A percentile compares a stretch with the other conserved stretches of the same genome.
These are phyloP conservation scores for Alternaria brassicae DNA, from an alignment of 2,329 filamentous ascomycete species.

Conservation along the genomic window DNA sequence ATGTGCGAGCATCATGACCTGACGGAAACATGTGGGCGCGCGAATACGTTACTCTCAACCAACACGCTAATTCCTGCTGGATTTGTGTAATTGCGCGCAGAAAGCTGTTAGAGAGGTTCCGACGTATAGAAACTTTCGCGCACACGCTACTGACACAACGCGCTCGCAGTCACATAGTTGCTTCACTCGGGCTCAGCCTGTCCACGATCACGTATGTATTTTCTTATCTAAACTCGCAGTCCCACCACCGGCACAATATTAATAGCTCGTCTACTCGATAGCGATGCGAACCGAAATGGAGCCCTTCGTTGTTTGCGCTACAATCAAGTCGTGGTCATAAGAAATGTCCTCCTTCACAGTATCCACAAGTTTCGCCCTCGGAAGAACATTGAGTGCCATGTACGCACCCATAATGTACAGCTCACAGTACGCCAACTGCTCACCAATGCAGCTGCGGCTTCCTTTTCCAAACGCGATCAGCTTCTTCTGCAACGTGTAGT, in stretches of 20 bases:
- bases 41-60: neutral
- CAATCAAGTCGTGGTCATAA: conserved; percentile 37
- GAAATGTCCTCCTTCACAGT: conserved; percentile 33
- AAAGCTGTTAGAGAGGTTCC: neutral
- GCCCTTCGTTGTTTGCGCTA: conserved; percentile 35
- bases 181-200: neutral
- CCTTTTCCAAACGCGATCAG: conserved; percentile 41
- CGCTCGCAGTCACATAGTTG: neutral
- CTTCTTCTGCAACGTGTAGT: conserved; percentile 32
- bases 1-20: neutral
- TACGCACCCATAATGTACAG: conserved; percentile 35
- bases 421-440: conserved; percentile 40
- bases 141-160: too few relatives aligned
- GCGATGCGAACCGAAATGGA: conserved; percentile 35
- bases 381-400: conserved; percentile 29
- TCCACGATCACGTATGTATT: neutral
- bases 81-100: neutral
- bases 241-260: neutral
- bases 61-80: neutral
- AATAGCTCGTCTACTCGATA: conserved; percentile 19
- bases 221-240: neutral
- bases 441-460: conserved; percentile 39
- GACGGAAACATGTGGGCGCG: neutral
- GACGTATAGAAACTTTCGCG: too few relatives aligned
- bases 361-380: conserved; percentile 32